Conservation (phyloP, 345 rosid genomes). For the Pistacia atlantica region DNA sequence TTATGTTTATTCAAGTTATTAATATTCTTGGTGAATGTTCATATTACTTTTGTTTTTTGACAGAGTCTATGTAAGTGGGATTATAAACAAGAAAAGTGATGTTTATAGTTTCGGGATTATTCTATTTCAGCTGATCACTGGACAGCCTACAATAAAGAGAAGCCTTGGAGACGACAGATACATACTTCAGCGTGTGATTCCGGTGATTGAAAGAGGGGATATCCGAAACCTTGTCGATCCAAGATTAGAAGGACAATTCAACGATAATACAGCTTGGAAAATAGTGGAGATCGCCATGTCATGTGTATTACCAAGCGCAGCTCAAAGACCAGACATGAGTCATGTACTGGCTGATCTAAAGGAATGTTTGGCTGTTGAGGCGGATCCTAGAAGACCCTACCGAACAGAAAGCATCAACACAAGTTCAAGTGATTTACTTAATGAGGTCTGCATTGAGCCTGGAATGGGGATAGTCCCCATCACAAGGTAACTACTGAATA, state of each 20-base stretch:
- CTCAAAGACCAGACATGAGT: slow-evolving; percentile 33
- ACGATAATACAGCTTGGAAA: slow-evolving; percentile 34
- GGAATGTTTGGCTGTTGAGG: slow-evolving; percentile 27
- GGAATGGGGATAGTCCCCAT: background rate
- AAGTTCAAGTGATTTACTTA: background rate
- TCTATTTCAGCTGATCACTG: slow-evolving; percentile 33
- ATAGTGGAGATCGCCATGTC: slow-evolving; percentile 19
- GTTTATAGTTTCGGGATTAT: background rate
- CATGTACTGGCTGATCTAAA: slow-evolving; percentile 25
- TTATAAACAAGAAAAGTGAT: background rate
- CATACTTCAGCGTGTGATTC: slow-evolving; percentile 24
- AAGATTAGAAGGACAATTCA: slow-evolving; percentile 26
- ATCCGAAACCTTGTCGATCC: slow-evolving; percentile 21
- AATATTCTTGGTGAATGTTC: background rate
- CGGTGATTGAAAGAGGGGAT: slow-evolving; percentile 33
- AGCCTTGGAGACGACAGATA: slow-evolving; percentile 10
- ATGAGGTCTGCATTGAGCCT: background rate
- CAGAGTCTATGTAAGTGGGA: background rate
- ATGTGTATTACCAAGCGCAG: slow-evolving; percentile 1
- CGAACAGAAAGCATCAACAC: background rate
- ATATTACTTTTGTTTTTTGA: too few species aligned
- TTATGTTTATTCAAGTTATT: too few species aligned
- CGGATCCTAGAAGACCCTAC: background rate
- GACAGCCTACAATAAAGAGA: slow-evolving; percentile 28
- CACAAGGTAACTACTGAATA: background rate